These are phyloP conservation scores for Geotrichum klebahnii DNA, from an alignment of 1,139 yeast species.

Conservation along the genomic window DNA sequence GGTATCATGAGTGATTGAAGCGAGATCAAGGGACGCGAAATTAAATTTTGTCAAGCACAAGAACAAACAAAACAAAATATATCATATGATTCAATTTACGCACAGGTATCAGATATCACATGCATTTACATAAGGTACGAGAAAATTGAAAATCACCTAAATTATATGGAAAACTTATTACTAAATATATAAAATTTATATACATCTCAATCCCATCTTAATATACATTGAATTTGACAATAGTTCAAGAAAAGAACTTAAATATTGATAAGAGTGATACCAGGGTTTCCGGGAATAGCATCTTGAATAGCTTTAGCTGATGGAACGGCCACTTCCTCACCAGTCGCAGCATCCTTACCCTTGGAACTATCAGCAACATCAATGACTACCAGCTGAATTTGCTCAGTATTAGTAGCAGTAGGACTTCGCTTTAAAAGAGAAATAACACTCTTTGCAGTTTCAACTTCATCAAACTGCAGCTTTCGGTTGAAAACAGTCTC, in stretches of 20 bases:
- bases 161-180: too few species aligned
- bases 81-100: too few species aligned
- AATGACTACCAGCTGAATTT: conserved; percentile 56
- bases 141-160: too few species aligned
- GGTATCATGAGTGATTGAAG: too few species aligned
- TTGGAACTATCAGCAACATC: conserved; percentile 53
- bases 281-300: conserved; percentile 94
- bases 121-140: too few species aligned
- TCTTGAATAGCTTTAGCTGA: conserved; percentile 69
- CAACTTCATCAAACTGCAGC: conserved; percentile 73
- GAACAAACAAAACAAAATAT: too few species aligned
- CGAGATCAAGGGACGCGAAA: background rate
- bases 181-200: too few species aligned
- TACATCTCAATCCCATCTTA: too few species aligned
- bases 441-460: conserved; percentile 55
- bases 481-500: conserved; percentile 81
- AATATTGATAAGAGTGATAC: conserved; percentile 64
- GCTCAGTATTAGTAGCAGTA: conserved; percentile 54
- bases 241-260: conserved; percentile 20
- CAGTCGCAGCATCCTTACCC: conserved; percentile 65
- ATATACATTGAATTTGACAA: too few species aligned
- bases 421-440: conserved; percentile 59
- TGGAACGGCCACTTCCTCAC: conserved; percentile 63
- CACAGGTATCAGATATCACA: too few species aligned
- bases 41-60: too few species aligned